These are phyloP conservation scores for Cronartium ribicola DNA, from an alignment of 1,284 basidiomycete genomes.

Conservation along the genomic window DNA sequence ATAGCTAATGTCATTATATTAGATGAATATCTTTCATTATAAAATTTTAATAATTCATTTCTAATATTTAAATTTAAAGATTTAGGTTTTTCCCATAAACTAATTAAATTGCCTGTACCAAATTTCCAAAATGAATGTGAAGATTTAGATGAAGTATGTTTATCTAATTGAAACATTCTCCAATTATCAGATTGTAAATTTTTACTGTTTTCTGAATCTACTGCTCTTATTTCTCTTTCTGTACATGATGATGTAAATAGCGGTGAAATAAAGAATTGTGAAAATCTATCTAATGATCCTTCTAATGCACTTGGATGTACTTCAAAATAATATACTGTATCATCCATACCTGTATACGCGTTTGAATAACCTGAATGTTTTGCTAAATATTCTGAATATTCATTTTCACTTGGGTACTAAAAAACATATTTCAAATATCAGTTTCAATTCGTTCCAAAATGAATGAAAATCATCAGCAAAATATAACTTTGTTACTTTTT, in stretches of 20 bases:
- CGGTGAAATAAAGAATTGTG: conserved; percentile 90
- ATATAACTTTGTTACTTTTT: conserved; percentile 63
- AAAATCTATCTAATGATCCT: conserved; percentile 82
- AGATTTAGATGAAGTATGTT: conserved; percentile 67
- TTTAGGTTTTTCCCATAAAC: conserved; percentile 64
- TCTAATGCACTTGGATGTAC: conserved; percentile 78
- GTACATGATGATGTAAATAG: conserved; percentile 88
- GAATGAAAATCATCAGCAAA: conserved; percentile 60
- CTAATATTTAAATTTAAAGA: conserved; percentile 74
- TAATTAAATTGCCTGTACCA: conserved; percentile 82
- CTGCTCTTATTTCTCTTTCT: conserved; percentile 88
- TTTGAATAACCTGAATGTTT: conserved; percentile 89
- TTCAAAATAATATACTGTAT: conserved; percentile 90
- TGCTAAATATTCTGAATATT: conserved; percentile 83
- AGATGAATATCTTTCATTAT: conserved; percentile 86
- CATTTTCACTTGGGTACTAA: conserved; percentile 83
- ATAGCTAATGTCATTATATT: conserved; percentile 89
- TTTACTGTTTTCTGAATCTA: conserved; percentile 98
- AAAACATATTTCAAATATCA: conserved; percentile 47
- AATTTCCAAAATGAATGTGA: conserved; percentile 91
- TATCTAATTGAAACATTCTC: conserved; percentile 96
- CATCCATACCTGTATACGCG: conserved; percentile 86
- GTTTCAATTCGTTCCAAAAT: conserved; percentile 47
- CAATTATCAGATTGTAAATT: conserved; percentile 92
- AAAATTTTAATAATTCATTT: conserved; percentile 89